Evolutionary conservation across 805 yeast species (phyloP), one percentile per base, ranked within the genome.

Genomic region (Metschnikowia picachoensis): DNA sequence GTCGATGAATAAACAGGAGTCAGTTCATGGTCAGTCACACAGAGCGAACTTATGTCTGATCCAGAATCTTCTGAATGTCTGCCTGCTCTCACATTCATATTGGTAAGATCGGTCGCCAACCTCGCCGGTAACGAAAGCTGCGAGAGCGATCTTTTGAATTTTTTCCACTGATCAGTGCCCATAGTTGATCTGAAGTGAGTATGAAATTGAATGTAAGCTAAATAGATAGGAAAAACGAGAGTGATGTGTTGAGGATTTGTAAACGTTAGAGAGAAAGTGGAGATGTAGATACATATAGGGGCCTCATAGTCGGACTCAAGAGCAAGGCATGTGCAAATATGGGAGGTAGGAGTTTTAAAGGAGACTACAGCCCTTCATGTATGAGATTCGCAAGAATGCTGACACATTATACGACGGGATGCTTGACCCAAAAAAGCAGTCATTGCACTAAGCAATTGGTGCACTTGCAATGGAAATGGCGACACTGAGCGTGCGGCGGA

Each of bases 121-220:
- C 32, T 30, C 32, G 32, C 32, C 30, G 48, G 40, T 14, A 44
- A 25, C 34, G 48, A 48, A 34, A 45, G 40, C n/a, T 42, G 47
- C 28, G 51, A 38, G 28, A 48, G 37, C 14, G 52, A 48, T 29
- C 50, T 31, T 30, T 50, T 50, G 48, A 50, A 36, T 14, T 36
- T 39, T 25, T 39, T 48, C 54, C 54, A 50, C 16, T 44, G 37
- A 16, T 32, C 42, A 30, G 30, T 20, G 10, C 30, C 39, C 30
- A 20, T 20, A 20, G 25, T 20, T 5, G 7, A 20, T 20, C 7
- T 20, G 7, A 7, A 20, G 7, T 20, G 25, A 20, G 8, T 20
- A 20, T 20, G 7, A 7, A 20, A 20, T 5, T 2, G 25, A 20
- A 7, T 20, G 25, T 20, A 20, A 20, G 25, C 25, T 20, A 20